Base-by-base conservation (phyloP, 169 alveolate genomes). In the Babesia sp. region DNA sequence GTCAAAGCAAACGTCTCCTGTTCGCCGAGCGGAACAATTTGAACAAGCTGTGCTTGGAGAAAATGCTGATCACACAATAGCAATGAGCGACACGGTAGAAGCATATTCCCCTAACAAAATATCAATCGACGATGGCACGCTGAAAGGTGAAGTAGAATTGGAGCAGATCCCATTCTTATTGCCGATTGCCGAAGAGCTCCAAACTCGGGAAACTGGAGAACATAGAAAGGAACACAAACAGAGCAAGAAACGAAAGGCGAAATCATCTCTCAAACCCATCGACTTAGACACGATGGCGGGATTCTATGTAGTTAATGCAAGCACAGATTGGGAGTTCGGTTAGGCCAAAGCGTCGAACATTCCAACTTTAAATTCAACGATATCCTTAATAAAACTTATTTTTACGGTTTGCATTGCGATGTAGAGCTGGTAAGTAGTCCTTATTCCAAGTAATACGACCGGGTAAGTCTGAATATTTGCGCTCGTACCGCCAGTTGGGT, bases 371-470 rank as follows among this genome's bases (percentile, higher is more conserved):
- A 16, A 41, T 28, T 14, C 45, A n/a, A 0, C 20, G 31, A 68
- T 31, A 28, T 60, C 7, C 24, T 50, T 37, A 89, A 48, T 89
- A 89, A 56, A 89, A 56, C 54, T 79, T 85, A 54, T 53, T 44
- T 8, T 80, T 81, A 20, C 84, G 70, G 39, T 71, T 67, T 84
- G 84, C 45, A 45, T 77, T 76, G 61, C 74, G 67, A 12, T 86
- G 71, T 12, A 89, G 86, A 28, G 93, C 93, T 14, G 87, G 90
- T 26, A 89, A 70, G 77, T 84, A 77, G 70, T 89, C 91, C 66
- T 71, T 84, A 66, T 89, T 84, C 93, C 93, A 89, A 37, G 93
- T 81, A 37, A 89, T 89, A 51, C 90, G 61, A 18, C 93, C 93
- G 33, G 93, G 93, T 24, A 89, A 50, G 73, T 89, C 93, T 0